Evolutionary conservation across 768 basidiomycete genomes (phyloP), one percentile per base, ranked within the genome.

Genomic region (Phallus indusiatus): DNA sequence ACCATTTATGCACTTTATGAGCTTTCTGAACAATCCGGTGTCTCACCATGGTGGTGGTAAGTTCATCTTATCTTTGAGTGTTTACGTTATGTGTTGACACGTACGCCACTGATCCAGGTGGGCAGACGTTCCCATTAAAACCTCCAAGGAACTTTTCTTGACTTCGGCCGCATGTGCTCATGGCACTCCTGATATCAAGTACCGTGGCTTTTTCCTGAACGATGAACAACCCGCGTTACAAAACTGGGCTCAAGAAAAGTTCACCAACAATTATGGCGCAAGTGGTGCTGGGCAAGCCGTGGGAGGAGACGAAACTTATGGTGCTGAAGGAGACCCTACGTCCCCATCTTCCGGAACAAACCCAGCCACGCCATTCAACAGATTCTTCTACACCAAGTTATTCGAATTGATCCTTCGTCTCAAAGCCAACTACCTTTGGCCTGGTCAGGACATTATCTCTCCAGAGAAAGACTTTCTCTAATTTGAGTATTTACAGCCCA

Each of bases 161-260:
- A 63, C 75, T 5, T 63, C 71, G 1, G 49, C 68, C 7, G 71
- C 72, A 0, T 76, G 75, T 60, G 60, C 71, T 6, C 84, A 86
- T 69, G 85, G 83, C 47, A 65, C 75, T 16, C 85, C 86, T 2
- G 81, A 80, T 8, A 83, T 88, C 59, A 81, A 86, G 66, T 87
- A 84, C 64, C 79, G 86, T 35, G 86, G 81, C 14, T 79, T 87
- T 47, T 85, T 89, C 73, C 70, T 89, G 62, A 89, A 89, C 66
- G 86, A 89, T 63, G 87, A 89, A 67, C 82, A 86, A 64, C 87
- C 87, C 8, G 81, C 81, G 28, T 67, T 88, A 54, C 81, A 82
- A 62, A 82, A 80, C 63, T 89, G 87, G 87, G 86, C 84, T 14
- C 73, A 76, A 62, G 81, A 81, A 61, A 83, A 81, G 63, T 87